A percentile compares a stretch with the other conserved stretches of the same genome.
Evolutionary conservation across 805 yeast genomes (phyloP).

Genomic region (Torulaspora quercuum): DNA sequence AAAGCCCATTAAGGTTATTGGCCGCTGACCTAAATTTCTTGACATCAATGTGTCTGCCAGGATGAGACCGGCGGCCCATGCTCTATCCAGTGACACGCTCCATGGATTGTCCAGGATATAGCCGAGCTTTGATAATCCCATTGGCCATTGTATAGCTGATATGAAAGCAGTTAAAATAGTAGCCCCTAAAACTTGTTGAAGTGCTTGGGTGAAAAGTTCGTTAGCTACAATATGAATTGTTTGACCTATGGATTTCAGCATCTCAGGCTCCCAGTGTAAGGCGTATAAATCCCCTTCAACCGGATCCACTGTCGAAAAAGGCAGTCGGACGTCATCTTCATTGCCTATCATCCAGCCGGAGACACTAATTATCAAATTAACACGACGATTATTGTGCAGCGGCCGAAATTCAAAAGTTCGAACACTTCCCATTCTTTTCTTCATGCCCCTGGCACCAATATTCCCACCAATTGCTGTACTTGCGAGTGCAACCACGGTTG

Average conservation of each 20-base stretch:
- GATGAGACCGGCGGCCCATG: conserved; percentile 92
- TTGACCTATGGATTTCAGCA: conserved; percentile 94
- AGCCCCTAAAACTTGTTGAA: conserved; percentile 92
- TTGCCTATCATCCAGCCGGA: conserved; percentile 98
- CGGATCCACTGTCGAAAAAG: conserved; percentile 95
- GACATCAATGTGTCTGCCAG: conserved; percentile 86
- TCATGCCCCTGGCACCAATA: conserved; percentile 84
- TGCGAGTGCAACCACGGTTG: conserved; percentile 87
- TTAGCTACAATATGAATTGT: conserved; percentile 90
- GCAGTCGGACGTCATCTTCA: conserved; percentile 92
- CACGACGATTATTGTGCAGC: conserved; percentile 82
- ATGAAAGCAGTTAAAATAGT: conserved; percentile 84
- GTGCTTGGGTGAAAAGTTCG: conserved; percentile 86
- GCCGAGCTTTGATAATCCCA: conserved; percentile 84
- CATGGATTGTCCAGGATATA: conserved; percentile 94
- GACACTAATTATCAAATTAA: conserved; percentile 81
- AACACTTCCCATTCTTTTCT: conserved; percentile 83
- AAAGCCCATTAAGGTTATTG: conserved; percentile 88
- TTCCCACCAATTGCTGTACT: conserved; percentile 89
- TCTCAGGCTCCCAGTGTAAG: conserved; percentile 95
- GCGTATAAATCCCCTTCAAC: conserved; percentile 96
- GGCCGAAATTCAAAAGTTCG: conserved; percentile 93
- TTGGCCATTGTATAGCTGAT: conserved; percentile 90
- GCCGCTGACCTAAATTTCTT: conserved; percentile 87
- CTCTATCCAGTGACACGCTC: conserved; percentile 95